Base-by-base conservation (phyloP, 805 yeast genomes). In the Sungouiella thailandica region DNA sequence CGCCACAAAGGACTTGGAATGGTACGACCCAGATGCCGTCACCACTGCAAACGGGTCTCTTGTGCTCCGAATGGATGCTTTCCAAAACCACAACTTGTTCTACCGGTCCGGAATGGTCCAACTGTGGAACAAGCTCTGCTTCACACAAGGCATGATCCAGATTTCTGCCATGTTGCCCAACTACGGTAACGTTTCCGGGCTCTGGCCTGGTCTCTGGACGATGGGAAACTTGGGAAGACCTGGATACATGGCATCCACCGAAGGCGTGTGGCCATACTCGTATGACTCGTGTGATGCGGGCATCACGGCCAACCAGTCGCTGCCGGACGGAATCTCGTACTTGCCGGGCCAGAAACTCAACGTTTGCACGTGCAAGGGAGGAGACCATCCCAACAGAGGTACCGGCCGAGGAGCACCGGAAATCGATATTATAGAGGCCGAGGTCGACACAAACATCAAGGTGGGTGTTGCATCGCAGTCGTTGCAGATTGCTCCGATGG, bases 1-100 rank as follows among this genome's bases (percentile, higher is more conserved):
- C 34, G 70, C 70, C 29, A 65, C 71, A 26, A 41, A 55, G 29
- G 70, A 65, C 48, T 60, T 65, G 51, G 70, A 65, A 44, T 65
- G 68, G 68, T 65, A 65, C 43, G 65, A 58, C 34, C 70, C 70
- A 6, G 70, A 65, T 35, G 70, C 70, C 2, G 58, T 51, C 20
- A 54, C 67, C 23, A 65, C 70, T 10, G 57, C 52, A 11, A 60
- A 62, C 41, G 70, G 70, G 20, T 53, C 70, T 1, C 47, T 62
- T 28, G 38, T 36, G 17, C 39, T 65, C 29, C 39, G 65, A 26
- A 52, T 65, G 60, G 70, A 65, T 41, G 69, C 69, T 8, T 53
- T 45, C 50, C 49, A 52, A 45, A 62, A 44, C 51, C 62, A 62
- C 40, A 47, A 58, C 36, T 49, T 62, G 35, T 58, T 49, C 40